Conservation (phyloP, 2,329 filamentous ascomycete genomes). For the Tolypocladium ovalisporum region DNA sequence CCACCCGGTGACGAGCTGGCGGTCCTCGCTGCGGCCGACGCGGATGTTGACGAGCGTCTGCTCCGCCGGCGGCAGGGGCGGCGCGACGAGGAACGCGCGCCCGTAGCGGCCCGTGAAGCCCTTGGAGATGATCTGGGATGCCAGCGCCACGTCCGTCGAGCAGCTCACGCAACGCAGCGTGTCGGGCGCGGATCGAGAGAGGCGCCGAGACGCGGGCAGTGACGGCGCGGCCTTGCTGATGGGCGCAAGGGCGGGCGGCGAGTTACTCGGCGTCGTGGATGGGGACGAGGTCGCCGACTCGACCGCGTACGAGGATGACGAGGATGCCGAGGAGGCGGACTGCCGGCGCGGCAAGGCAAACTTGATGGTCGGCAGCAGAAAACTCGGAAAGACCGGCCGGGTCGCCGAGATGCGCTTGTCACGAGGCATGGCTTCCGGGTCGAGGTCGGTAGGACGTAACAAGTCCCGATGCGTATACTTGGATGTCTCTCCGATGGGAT, state of each 20-base stretch:
- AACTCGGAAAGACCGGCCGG: slow-evolving; percentile 36
- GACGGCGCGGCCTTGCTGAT: slow-evolving; percentile 5
- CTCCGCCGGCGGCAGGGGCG: slow-evolving; percentile 14
- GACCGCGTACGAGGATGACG: slow-evolving; percentile 15
- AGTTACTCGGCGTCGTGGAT: slow-evolving; percentile 16
- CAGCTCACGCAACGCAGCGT: slow-evolving; percentile 49
- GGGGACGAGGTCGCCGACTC: slow-evolving; percentile 15
- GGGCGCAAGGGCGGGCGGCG: slow-evolving; percentile 10
- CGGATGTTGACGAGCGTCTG: slow-evolving; percentile 40
- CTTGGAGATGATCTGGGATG: slow-evolving; percentile 52
- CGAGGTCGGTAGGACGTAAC: background rate
- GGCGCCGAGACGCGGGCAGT: slow-evolving; percentile 8
- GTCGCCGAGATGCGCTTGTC: slow-evolving; percentile 28
- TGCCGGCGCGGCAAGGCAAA: slow-evolving; percentile 35
- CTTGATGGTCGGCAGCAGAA: slow-evolving; percentile 39
- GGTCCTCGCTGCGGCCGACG: slow-evolving; percentile 41
- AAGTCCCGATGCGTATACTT: background rate
- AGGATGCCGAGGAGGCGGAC: slow-evolving; percentile 20
- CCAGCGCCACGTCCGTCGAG: slow-evolving; percentile 49
- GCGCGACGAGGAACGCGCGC: slow-evolving; percentile 49
- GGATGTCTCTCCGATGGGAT: background rate
- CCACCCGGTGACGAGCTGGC: slow-evolving; percentile 50
- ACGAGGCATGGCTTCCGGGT: background rate
- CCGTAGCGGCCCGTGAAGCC: slow-evolving; percentile 57
- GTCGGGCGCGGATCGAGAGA: slow-evolving; percentile 36